phyloP scores from a whole-genome alignment of 345 rosid species.

The Sapria himalayana region DNA sequence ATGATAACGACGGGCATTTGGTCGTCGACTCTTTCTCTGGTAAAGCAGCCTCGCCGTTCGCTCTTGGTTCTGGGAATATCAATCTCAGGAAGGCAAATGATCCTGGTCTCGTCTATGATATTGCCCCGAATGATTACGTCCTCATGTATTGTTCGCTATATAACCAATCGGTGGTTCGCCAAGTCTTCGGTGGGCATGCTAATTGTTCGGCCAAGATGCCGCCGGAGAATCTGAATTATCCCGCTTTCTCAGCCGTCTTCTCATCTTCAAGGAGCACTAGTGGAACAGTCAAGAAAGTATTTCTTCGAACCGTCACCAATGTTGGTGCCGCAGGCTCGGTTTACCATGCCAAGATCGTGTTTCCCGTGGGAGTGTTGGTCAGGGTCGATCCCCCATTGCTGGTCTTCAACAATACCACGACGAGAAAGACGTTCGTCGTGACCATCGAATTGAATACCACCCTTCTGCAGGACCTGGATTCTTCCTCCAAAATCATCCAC shows the following conservation, averaged over 20 bases:
- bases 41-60: constrained; percentile 35
- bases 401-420: constrained; percentile 10
- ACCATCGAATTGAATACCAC: too few species aligned
- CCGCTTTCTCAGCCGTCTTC: too few species aligned
- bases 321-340: constrained; percentile 21
- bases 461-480: too few species aligned
- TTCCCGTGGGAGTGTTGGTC: constrained; percentile 18
- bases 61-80: constrained; percentile 72
- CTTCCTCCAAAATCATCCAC: too few species aligned
- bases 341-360: constrained; percentile 22
- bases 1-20: constrained; percentile 41
- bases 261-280: too few species aligned
- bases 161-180: too few species aligned
- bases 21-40: constrained; percentile 64
- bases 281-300: too few species aligned
- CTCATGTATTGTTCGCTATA: too few species aligned
- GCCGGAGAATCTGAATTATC: too few species aligned
- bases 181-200: too few species aligned
- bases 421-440: constrained; percentile 14
- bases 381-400: constrained; percentile 16
- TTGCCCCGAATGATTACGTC: constrained; percentile 23
- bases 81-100: constrained; percentile 61
- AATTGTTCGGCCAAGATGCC: too few species aligned
- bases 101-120: constrained; percentile 68
- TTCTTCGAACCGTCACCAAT: constrained; percentile 48